These are phyloP conservation scores for Polyporus tsugae DNA, from an alignment of 1,284 basidiomycete species.

Conservation along the genomic window DNA sequence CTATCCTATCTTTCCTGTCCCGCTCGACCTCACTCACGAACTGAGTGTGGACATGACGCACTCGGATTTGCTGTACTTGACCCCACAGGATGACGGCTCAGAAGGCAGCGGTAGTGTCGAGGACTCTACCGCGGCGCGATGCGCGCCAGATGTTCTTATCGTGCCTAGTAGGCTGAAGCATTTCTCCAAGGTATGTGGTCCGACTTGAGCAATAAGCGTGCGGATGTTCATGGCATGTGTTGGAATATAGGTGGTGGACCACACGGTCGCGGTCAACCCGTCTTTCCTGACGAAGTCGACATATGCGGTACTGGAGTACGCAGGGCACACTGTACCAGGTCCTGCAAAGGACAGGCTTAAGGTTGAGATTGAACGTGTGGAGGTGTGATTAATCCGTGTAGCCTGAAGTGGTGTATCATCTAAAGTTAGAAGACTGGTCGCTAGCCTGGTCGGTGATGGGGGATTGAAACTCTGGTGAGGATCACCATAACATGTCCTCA, in stretches of 20 bases:
- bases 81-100: slow-evolving; percentile 41
- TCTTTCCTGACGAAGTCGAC: slow-evolving; percentile 68
- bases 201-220: neutral
- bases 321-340: slow-evolving; percentile 40
- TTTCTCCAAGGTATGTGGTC: slow-evolving; percentile 76
- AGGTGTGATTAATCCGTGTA: neutral
- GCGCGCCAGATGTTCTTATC: slow-evolving; percentile 84
- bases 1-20: slow-evolving; percentile 94
- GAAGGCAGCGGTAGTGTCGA: slow-evolving; percentile 46
- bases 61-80: slow-evolving; percentile 57
- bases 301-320: slow-evolving; percentile 55
- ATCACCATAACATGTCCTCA: neutral
- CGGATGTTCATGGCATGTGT: slow-evolving; percentile 2
- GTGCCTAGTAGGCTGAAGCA: slow-evolving; percentile 87
- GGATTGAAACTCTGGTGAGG: neutral
- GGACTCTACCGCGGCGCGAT: slow-evolving; percentile 24
- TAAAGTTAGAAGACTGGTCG: neutral
- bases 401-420: neutral
- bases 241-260: slow-evolving; percentile 65
- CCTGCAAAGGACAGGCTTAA: slow-evolving; percentile 46
- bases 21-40: slow-evolving; percentile 75
- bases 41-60: slow-evolving; percentile 92
- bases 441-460: neutral
- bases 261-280: slow-evolving; percentile 76
- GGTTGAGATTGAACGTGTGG: slow-evolving; percentile 40